Evolutionary conservation across 352 stramenopile species (phyloP).

Genomic region (Pythium diclinum): DNA sequence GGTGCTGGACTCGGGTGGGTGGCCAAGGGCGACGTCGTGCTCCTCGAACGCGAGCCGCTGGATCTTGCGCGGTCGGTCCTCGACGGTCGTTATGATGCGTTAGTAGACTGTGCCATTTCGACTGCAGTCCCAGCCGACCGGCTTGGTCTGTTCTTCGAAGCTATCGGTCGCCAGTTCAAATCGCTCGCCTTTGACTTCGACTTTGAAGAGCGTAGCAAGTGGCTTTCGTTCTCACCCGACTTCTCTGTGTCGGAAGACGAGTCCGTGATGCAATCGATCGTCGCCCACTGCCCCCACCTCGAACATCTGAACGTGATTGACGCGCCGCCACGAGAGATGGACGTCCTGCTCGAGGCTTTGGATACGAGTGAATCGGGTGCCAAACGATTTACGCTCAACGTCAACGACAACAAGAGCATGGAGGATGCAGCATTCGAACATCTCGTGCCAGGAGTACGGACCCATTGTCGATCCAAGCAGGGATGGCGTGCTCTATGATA

Average conservation of each 20-base stretch:
- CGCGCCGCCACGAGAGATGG: background rate
- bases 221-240: background rate
- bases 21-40: background rate
- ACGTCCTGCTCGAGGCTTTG: background rate
- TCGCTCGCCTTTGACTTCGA: conserved; percentile 3
- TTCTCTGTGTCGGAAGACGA: background rate
- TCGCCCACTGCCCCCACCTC: background rate
- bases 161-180: background rate
- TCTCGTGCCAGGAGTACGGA: background rate
- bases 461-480: background rate
- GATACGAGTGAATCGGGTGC: background rate
- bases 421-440: background rate
- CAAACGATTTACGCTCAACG: background rate
- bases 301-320: background rate
- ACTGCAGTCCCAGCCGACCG: background rate
- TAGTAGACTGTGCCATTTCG: background rate
- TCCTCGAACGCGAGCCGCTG: conserved; percentile 1
- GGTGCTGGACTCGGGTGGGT: conserved; percentile 1
- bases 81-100: background rate
- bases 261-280: background rate
- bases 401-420: conserved; percentile 3
- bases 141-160: background rate
- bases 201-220: background rate
- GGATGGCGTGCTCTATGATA: no score
- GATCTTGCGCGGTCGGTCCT: background rate